Evolutionary conservation across 1,284 basidiomycete genomes (phyloP), one percentile per base, ranked within the genome.

Genomic region (Melampsora occidentalis): DNA sequence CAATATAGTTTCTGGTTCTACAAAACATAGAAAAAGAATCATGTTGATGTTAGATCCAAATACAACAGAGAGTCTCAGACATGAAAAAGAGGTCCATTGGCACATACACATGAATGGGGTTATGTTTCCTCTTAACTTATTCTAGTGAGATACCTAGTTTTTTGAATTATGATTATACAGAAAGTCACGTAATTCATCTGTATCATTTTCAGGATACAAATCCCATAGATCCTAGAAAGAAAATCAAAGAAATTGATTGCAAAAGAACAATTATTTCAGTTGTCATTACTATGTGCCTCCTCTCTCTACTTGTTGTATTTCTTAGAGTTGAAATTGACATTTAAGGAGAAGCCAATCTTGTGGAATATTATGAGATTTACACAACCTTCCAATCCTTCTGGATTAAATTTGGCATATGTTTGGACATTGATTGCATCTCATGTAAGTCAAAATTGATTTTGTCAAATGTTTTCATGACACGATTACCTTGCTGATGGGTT

Each of bases 351-450:
- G 46, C 9, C 5, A 14, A n/a, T n/a, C n/a, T n/a, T n/a, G n/a
- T n/a, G n/a, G n/a, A n/a, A n/a, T n/a, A n/a, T n/a, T 10, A 61
- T 78, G 73, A 79, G 70, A 79, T 71, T 48, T 78, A 80, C 64
- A n/a, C 77, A 49, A 69, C 79, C 25, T 73, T 77, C 9, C 46
- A 33, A 9, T 64, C 76, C 35, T 73, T 71, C 22, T n/a, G 53
- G 61, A 22, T 59, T 57, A 14, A 22, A 28, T 48, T 77, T 66
- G 22, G 81, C 78, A 71, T 80, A 78, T 4, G 81, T 79, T 79
- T 81, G 80, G 57, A 81, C 80, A 77, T 82, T 82, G 77, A 82
- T 80, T 0, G 81, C 81, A 51, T 82, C 72, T 76, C 49, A 18
- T 0, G n/a, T n/a, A 49, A n/a, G 16, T 33, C 33, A 48, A n/a